Percentiles rank a stretch among this genome's conserved stretches.
Conservation (phyloP, 352 stramenopile genomes). For the Aphanomyces stellatus region DNA sequence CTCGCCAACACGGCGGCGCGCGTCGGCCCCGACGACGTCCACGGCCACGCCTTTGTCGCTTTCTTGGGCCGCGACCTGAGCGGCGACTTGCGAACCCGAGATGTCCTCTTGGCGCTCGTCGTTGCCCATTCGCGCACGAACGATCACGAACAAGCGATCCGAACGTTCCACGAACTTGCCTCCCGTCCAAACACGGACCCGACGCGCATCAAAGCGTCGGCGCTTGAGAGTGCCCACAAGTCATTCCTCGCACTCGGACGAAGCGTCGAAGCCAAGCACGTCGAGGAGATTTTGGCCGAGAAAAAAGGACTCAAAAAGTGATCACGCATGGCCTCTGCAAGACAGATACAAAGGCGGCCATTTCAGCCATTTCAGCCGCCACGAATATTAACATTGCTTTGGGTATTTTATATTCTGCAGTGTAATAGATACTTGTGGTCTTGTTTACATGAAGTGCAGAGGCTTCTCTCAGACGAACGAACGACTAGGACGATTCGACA, state of each 20-base stretch:
- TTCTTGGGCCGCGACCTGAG: not conserved
- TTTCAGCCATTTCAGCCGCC: too few relatives aligned
- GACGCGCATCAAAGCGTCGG: not conserved
- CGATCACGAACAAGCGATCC: conserved; percentile 9
- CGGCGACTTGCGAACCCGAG: not conserved
- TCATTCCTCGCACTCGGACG: conserved; percentile 4
- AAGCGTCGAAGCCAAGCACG: conserved; percentile 7
- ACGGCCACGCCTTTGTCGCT: not conserved
- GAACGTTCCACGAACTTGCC: not conserved
- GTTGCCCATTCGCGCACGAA: conserved; percentile 1
- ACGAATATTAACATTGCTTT: too few relatives aligned
- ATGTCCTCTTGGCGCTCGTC: not conserved
- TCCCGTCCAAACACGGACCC: not conserved
- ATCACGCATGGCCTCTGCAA: too few relatives aligned
- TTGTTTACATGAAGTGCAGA: too few relatives aligned
- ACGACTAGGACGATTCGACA: too few relatives aligned
- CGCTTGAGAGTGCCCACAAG: conserved; percentile 4
- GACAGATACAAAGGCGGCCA: too few relatives aligned
- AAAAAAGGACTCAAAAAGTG: too few relatives aligned
- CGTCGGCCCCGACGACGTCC: not conserved
- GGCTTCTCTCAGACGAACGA: too few relatives aligned
- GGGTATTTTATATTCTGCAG: too few relatives aligned
- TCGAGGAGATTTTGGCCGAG: conserved; percentile 9
- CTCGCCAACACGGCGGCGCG: not conserved
- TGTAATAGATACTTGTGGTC: too few relatives aligned